Conservation (phyloP, 129 eudicot genomes). For the Flaveria linearis region DNA sequence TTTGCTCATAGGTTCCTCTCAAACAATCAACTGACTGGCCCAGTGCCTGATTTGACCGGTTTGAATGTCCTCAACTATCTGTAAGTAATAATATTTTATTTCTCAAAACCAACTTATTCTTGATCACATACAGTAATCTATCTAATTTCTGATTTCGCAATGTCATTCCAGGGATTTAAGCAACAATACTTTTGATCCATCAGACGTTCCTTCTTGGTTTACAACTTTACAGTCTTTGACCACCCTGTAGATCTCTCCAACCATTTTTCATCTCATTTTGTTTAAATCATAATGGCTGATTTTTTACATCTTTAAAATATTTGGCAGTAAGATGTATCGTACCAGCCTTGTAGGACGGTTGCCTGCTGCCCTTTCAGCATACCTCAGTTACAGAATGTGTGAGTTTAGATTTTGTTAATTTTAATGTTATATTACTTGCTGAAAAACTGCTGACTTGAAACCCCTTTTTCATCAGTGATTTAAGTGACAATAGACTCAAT, state of each 20-base stretch:
- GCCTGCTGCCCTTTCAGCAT: slow-evolving; percentile 54
- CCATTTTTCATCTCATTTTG: slow-evolving; percentile 6
- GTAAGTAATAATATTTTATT: slow-evolving; percentile 33
- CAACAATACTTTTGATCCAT: slow-evolving; percentile 39
- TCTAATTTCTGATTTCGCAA: not conserved
- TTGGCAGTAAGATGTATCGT: slow-evolving; percentile 46
- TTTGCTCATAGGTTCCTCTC: slow-evolving; percentile 30
- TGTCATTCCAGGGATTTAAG: slow-evolving; percentile 47
- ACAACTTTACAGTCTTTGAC: slow-evolving; percentile 36
- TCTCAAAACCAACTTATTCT: not conserved
- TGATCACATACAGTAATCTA: not conserved
- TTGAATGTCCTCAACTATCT: slow-evolving; percentile 44
- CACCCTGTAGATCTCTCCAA: slow-evolving; percentile 38
- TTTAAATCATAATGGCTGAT: not conserved
- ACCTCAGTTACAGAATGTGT: slow-evolving; percentile 75
- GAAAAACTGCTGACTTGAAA: slow-evolving; percentile 39
- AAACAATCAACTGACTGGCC: slow-evolving; percentile 36
- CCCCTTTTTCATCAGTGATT: slow-evolving; percentile 28
- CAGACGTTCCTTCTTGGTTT: slow-evolving; percentile 40
- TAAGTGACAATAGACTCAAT: slow-evolving; percentile 55
- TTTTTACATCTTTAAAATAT: not conserved
- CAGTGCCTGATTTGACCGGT: slow-evolving; percentile 49
- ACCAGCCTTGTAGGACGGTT: slow-evolving; percentile 61
- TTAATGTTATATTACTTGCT: slow-evolving; percentile 7
- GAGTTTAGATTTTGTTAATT: slow-evolving; percentile 33